Evolutionary conservation across 2,329 filamentous ascomycete genomes (phyloP), one percentile per base, ranked within the genome.

Genomic region (Botryosphaeria agaves): DNA sequence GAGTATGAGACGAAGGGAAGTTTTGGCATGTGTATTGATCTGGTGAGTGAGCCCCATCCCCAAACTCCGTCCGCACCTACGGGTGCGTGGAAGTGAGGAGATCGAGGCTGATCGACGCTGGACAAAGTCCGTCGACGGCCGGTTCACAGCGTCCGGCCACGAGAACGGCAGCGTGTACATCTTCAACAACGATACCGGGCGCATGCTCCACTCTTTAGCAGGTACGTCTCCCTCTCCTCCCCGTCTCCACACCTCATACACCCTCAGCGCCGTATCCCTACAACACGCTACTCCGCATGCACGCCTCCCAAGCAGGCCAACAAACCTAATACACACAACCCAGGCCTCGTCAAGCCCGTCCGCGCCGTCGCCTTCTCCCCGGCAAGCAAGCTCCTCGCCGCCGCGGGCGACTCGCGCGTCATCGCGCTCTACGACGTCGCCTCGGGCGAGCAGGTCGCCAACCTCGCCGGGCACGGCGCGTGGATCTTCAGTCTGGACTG

Each of bases 401-500:
- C 87, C 5, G 84, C 80, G 3, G 89, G 89, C 18, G 87, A 98
- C 46, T 77, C 85, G 5, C 73, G 75, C 30, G 72, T 92, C 30
- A 92, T 98, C 42, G 79, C 81, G 2, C 65, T 95, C 27, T 98
- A 94, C 58, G 85, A 95, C 47, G 82, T 91, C 42, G 71, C 74
- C 39, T 85, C 87, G 29, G 89, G 89, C 29, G 85, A 95, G 53
- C 87, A 93, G 46, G 76, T 95, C 9, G 82, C 79, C 14, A 92
- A 84, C 47, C 59, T 98, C 30, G 63, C 68, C 0, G 82, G 78
- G 1, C 81, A 87, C 49, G 67, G 71, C 1, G 77, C 81, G 4
- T 98, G 87, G 89, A 75, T 98, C 40, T 79, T 87, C 36, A 78
- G 78, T 18, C 62, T 95, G 26, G 83, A 93, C 50, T 98, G 87